These are phyloP conservation scores for Physcomitrellopsis africana DNA, from an alignment of 225 moss, liverwort and hornwort species.

Conservation along the genomic window DNA sequence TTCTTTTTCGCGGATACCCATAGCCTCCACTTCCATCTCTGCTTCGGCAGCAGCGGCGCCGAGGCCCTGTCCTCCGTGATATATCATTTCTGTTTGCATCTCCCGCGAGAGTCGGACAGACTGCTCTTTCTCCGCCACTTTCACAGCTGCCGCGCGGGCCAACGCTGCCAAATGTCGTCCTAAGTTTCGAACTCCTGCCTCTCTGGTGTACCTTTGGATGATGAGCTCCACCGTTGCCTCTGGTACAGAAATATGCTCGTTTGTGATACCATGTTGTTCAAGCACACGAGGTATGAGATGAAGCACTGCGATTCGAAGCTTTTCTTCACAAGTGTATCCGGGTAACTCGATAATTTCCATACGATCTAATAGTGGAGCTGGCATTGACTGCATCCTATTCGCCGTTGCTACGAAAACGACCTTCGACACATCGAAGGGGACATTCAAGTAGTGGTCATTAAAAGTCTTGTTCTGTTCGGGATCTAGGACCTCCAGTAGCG, in stretches of 20 bases:
- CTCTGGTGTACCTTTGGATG: constrained; percentile 66
- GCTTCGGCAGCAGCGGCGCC: constrained; percentile 33
- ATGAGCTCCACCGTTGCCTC: constrained; percentile 52
- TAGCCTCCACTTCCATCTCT: constrained; percentile 56
- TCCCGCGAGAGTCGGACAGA: constrained; percentile 25
- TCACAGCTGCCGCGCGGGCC: constrained; percentile 67
- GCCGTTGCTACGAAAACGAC: constrained; percentile 73
- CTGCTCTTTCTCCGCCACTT: constrained; percentile 62
- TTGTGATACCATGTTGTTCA: too few relatives aligned
- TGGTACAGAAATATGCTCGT: too few relatives aligned
- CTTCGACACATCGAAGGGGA: constrained; percentile 77
- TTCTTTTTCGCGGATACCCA: constrained; percentile 33
- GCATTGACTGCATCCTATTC: constrained; percentile 71
- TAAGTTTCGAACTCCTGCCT: constrained; percentile 67
- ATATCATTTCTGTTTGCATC: constrained; percentile 37
- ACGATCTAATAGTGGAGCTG: constrained; percentile 67
- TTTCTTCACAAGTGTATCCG: constrained; percentile 65
- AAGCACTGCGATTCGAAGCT: neutral
- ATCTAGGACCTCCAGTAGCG: constrained; percentile 72
- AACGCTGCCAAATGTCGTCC: constrained; percentile 61
- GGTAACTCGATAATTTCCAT: constrained; percentile 80
- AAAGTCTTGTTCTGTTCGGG: constrained; percentile 82
- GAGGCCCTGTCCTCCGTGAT: constrained; percentile 41
- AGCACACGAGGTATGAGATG: too few relatives aligned
- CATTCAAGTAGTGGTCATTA: constrained; percentile 65